Conservation (phyloP, 1,139 yeast genomes). For the Sugiyamaella novakii region DNA sequence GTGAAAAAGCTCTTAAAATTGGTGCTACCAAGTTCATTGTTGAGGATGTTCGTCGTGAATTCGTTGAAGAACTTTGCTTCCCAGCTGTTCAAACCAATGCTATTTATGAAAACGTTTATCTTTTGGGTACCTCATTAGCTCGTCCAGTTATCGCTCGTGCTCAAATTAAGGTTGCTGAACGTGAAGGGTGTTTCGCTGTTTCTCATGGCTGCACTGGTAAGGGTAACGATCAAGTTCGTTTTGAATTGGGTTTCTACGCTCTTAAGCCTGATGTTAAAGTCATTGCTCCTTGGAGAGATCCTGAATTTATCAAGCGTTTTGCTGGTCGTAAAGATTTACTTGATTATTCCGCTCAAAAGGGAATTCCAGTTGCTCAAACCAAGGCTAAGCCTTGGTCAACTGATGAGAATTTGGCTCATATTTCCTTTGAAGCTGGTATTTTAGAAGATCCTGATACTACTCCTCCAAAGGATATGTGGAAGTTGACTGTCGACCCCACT, state of each 20-base stretch:
- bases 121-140: slow-evolving; percentile 95
- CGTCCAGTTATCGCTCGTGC: slow-evolving; percentile 99
- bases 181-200: slow-evolving; percentile 97
- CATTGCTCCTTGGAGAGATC: slow-evolving; percentile 99
- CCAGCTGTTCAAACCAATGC: slow-evolving; percentile 98
- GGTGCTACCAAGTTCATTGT: slow-evolving; percentile 96
- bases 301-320: slow-evolving; percentile 88
- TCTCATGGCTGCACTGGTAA: slow-evolving; percentile 99
- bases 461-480: slow-evolving; percentile 99
- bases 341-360: slow-evolving; percentile 88
- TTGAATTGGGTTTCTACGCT: slow-evolving; percentile 94
- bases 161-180: slow-evolving; percentile 93
- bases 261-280: slow-evolving; percentile 95
- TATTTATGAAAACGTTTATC: slow-evolving; percentile 93
- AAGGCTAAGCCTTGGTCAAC: slow-evolving; percentile 99
- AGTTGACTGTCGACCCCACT: slow-evolving; percentile 90
- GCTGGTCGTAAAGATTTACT: slow-evolving; percentile 96
- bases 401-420: slow-evolving; percentile 98
- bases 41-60: slow-evolving; percentile 93
- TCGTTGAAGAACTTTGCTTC: slow-evolving; percentile 87
- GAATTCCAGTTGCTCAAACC: slow-evolving; percentile 93
- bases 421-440: slow-evolving; percentile 98
- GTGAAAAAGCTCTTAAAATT: slow-evolving; percentile 90
- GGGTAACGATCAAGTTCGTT: slow-evolving; percentile 99
- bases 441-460: slow-evolving; percentile 97